phyloP scores from a whole-genome alignment of 148 eudicot species.

The Fagopyrum homotropicum region DNA sequence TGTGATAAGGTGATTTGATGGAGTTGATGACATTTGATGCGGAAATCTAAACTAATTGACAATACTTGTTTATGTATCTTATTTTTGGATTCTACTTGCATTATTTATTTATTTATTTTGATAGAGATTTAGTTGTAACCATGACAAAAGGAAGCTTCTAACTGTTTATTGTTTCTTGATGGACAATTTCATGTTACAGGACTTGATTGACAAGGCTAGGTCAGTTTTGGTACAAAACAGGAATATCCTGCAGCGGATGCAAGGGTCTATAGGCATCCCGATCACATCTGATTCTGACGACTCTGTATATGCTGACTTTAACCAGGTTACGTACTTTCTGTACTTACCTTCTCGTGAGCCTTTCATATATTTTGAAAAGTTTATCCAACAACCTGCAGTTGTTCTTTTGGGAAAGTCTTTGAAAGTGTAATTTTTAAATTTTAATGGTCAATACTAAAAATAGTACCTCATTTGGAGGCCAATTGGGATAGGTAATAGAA shows the following conservation, averaged over 20 bases:
- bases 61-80: too few species aligned
- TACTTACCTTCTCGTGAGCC: constrained; percentile 1
- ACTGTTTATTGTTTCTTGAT: background rate
- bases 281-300: constrained; percentile 57
- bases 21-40: background rate
- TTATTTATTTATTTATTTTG: background rate
- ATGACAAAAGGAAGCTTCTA: background rate
- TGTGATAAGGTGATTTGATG: background rate
- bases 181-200: constrained; percentile 27
- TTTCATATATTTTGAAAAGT: background rate
- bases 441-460: background rate
- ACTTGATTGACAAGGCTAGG: constrained; percentile 84
- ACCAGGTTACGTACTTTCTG: constrained; percentile 38
- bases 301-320: constrained; percentile 59
- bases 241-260: constrained; percentile 61
- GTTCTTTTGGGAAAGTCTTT: constrained; percentile 2
- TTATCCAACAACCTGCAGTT: background rate
- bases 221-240: constrained; percentile 67
- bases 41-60: background rate
- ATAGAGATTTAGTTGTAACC: background rate
- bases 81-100: background rate
- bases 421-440: background rate
- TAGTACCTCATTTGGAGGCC: background rate
- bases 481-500: background rate
- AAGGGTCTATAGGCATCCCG: constrained; percentile 52